Percentiles rank a stretch among this genome's conserved stretches.
Conservation (phyloP, 2,329 filamentous ascomycete species). For the Hysterium pulicare region DNA sequence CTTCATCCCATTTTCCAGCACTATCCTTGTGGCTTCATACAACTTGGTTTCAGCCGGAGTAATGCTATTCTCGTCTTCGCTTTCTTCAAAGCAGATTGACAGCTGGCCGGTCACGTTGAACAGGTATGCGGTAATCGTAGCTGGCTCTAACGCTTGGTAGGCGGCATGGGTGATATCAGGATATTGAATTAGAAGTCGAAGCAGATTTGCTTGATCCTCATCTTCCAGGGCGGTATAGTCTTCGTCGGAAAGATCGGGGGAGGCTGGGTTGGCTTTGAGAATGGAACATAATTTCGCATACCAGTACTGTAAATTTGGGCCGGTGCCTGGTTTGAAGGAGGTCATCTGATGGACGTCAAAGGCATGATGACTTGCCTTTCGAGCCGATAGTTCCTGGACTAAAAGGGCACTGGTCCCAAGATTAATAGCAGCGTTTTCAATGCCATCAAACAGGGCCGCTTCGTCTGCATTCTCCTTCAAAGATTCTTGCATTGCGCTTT, state of each 20-base stretch:
- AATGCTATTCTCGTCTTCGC: conserved; percentile 11
- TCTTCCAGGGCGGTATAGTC: conserved; percentile 21
- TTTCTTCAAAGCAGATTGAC: conserved; percentile 15
- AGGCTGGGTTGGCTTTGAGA: conserved; percentile 11
- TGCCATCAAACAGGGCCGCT: conserved; percentile 13
- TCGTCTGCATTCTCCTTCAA: conserved; percentile 20
- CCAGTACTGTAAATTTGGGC: conserved; percentile 30
- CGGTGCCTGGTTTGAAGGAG: conserved; percentile 27
- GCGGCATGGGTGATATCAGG: conserved; percentile 25
- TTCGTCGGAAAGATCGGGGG: conserved; percentile 15
- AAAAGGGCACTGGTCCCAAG: conserved; percentile 23
- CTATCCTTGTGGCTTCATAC: conserved; percentile 25
- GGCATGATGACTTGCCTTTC: conserved; percentile 17
- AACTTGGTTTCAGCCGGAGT: conserved; percentile 19
- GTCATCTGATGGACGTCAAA: conserved; percentile 24
- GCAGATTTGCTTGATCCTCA: conserved; percentile 23
- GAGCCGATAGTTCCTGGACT: conserved; percentile 25
- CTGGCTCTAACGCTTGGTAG: conserved; percentile 25
- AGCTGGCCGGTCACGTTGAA: conserved; percentile 23
- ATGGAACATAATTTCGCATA: conserved; percentile 19
- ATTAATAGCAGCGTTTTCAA: conserved; percentile 10
- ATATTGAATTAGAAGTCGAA: conserved; percentile 28
- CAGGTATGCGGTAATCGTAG: conserved; percentile 27
- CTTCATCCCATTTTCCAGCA: conserved; percentile 29
- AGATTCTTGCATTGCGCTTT: conserved; percentile 14